Evolutionary conservation across 2,329 filamentous ascomycete species (phyloP).

Genomic region (Plectosphaerella cucumerina): DNA sequence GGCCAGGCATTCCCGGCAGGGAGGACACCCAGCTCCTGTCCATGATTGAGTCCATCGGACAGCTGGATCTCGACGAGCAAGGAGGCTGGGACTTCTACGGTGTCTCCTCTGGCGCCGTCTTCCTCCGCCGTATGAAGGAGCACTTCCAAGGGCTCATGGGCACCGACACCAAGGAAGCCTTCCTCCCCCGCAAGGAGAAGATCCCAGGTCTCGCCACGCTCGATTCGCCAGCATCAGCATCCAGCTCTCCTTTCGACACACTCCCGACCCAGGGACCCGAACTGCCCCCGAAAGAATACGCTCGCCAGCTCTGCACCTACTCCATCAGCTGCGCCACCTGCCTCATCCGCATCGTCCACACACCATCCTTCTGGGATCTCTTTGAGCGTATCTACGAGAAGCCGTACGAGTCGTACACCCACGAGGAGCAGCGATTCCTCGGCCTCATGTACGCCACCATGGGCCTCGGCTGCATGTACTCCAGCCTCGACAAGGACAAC

Average conservation of each 20-base stretch:
- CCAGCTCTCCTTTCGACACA: constrained; percentile 61
- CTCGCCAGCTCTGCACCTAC: constrained; percentile 49
- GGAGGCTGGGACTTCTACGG: constrained; percentile 96
- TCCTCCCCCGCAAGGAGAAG: constrained; percentile 48
- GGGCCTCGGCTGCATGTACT: constrained; percentile 70
- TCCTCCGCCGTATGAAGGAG: constrained; percentile 80
- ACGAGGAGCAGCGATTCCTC: constrained; percentile 65
- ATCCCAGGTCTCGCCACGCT: constrained; percentile 51
- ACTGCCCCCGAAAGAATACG: constrained; percentile 61
- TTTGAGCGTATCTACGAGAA: constrained; percentile 75
- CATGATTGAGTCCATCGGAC: constrained; percentile 91
- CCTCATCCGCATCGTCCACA: constrained; percentile 68
- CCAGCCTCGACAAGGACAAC: constrained; percentile 46
- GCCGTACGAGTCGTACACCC: constrained; percentile 56
- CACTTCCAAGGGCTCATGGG: constrained; percentile 77
- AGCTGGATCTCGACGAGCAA: constrained; percentile 84
- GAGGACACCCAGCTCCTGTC: constrained; percentile 77
- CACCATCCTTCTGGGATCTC: constrained; percentile 73
- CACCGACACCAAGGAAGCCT: constrained; percentile 50
- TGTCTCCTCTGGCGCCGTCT: constrained; percentile 86
- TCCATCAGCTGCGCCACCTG: constrained; percentile 54
- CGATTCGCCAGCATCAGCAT: constrained; percentile 64
- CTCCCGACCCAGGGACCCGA: constrained; percentile 54
- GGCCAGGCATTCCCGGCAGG: constrained; percentile 29
- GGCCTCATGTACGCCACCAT: constrained; percentile 67